Percentiles rank a stretch among this genome's conserved stretches.
These are phyloP conservation scores for Olyra latifolia DNA, from an alignment of 176 grass and related monocot genomes.

Conservation along the genomic window DNA sequence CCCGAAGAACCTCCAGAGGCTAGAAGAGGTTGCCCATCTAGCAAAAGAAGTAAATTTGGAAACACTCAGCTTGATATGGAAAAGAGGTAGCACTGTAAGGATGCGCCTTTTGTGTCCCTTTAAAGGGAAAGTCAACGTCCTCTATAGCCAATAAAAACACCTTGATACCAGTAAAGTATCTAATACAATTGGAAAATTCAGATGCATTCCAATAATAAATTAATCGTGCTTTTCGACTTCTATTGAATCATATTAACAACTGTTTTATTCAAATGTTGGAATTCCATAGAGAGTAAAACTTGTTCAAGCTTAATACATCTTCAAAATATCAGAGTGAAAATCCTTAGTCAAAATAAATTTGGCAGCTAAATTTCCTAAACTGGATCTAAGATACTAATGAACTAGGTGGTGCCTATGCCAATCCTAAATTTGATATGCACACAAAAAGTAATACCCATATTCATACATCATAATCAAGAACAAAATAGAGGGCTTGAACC, in stretches of 20 bases:
- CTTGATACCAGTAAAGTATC: neutral
- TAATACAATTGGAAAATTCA: neutral
- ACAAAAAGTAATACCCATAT: neutral
- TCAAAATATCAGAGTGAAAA: slow-evolving; percentile 1
- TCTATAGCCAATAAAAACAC: neutral
- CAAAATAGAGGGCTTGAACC: neutral
- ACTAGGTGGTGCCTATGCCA: neutral
- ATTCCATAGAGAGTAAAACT: neutral
- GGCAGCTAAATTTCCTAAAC: neutral
- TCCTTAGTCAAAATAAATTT: neutral
- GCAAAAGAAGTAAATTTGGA: slow-evolving; percentile 29
- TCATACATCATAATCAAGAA: neutral
- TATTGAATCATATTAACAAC: slow-evolving; percentile 8
- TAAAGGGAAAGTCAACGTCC: neutral
- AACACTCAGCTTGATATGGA: slow-evolving; percentile 17
- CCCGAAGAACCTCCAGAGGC: slow-evolving; percentile 95
- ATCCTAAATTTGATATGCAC: neutral
- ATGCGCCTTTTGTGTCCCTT: neutral
- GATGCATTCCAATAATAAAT: neutral
- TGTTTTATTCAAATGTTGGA: neutral
- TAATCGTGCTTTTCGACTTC: neutral
- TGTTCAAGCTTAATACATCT: neutral
- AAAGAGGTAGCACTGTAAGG: neutral
- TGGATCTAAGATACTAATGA: neutral
- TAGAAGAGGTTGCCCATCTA: slow-evolving; percentile 90